Evolutionary conservation across 202 grass and related monocot genomes (phyloP).

Genomic region (Digitaria exilis): DNA sequence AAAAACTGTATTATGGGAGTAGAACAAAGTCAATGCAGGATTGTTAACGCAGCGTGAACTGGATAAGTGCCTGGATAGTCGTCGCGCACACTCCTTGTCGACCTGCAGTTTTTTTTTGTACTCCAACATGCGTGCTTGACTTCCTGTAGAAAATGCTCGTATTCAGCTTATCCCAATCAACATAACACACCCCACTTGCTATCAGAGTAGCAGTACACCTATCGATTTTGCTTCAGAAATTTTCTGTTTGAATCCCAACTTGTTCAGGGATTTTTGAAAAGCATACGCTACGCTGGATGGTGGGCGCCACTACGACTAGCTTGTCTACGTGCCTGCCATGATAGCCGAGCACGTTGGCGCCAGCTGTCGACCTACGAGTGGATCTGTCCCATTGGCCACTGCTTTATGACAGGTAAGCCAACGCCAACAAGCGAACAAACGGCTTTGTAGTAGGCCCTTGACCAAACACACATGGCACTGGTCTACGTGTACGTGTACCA

Average conservation of each 20-base stretch:
- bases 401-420: slow-evolving; percentile 25
- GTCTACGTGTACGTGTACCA: slow-evolving; percentile 4
- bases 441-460: background rate
- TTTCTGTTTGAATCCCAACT: background rate
- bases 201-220: background rate
- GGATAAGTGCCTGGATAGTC: slow-evolving; percentile 11
- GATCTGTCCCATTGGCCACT: background rate
- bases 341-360: slow-evolving; percentile 15
- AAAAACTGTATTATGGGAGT: background rate
- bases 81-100: background rate
- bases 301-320: background rate
- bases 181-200: background rate
- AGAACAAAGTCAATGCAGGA: background rate
- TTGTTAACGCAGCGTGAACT: background rate
- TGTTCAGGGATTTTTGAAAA: background rate
- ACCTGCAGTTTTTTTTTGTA: background rate
- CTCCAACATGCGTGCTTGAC: background rate
- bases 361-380: background rate
- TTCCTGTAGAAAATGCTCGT: background rate
- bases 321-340: slow-evolving; percentile 27
- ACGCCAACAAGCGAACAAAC: slow-evolving; percentile 14
- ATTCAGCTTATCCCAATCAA: background rate
- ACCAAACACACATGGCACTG: background rate
- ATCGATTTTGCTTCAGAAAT: background rate
- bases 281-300: background rate